Base-by-base conservation (phyloP, 2,329 filamentous ascomycete species). In the Blumeriella jaapii region DNA sequence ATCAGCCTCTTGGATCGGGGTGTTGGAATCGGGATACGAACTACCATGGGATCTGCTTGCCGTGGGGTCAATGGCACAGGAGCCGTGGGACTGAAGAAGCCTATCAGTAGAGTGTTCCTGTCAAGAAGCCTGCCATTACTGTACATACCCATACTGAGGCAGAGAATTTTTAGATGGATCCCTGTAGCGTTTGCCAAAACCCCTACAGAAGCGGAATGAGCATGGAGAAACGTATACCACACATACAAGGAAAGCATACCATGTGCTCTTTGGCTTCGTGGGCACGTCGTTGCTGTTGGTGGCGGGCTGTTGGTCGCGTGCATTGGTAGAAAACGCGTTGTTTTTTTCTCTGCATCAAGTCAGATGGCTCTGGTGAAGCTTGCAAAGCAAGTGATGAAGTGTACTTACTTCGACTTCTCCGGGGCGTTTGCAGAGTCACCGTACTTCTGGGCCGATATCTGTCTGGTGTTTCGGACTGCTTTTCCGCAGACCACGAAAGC, bases 71-170 rank as follows among this genome's bases (percentile, higher is more conserved):
- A n/a, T n/a, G n/a, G n/a, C n/a, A n/a, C n/a, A n/a, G n/a, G n/a
- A n/a, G n/a, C n/a, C n/a, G n/a, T n/a, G n/a, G n/a, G n/a, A n/a
- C n/a, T n/a, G n/a, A n/a, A n/a, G n/a, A n/a, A n/a, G n/a, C n/a
- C n/a, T n/a, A n/a, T n/a, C n/a, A n/a, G n/a, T n/a, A n/a, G n/a
- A n/a, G n/a, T n/a, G n/a, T n/a, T n/a, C n/a, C n/a, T n/a, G n/a
- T n/a, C n/a, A n/a, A n/a, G n/a, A n/a, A n/a, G n/a, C n/a, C n/a
- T n/a, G n/a, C n/a, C 18, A 10, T 2, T 6, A 8, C 8, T 19
- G 12, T 6, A 34, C 26, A 6, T 24, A 35, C 32, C 32, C 32
- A 35, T 35, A 35, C 12, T 35, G 25, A 12, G 32, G 32, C 2
- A 9, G 3, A 24, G 12, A 16, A 11, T 2, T 24, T 17, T 10